phyloP scores from a whole-genome alignment of 2,329 filamentous ascomycete species.

The Aurifilum marmelostoma region DNA sequence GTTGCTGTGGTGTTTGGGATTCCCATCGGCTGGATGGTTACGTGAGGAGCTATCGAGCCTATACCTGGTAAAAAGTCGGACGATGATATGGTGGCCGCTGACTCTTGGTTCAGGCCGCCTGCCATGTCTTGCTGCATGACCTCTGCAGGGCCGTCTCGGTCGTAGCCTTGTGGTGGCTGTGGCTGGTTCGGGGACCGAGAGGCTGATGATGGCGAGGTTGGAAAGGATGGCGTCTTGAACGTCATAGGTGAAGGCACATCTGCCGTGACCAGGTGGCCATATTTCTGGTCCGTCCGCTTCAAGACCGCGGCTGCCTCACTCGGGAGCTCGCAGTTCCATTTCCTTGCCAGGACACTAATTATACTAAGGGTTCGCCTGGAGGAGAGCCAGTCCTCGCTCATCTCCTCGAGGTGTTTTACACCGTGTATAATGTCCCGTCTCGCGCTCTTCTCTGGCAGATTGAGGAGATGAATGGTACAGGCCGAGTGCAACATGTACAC shows the following conservation, averaged over 20 bases:
- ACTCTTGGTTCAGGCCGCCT: constrained; percentile 25
- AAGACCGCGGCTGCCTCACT: constrained; percentile 79
- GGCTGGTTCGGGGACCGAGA: constrained; percentile 31
- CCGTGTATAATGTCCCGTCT: constrained; percentile 88
- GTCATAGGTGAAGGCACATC: constrained; percentile 61
- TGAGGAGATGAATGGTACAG: constrained; percentile 91
- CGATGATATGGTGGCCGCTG: constrained; percentile 36
- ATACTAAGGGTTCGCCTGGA: constrained; percentile 84
- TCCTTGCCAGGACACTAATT: constrained; percentile 79
- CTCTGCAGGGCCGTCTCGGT: constrained; percentile 41
- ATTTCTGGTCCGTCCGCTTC: constrained; percentile 78
- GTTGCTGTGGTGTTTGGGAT: constrained; percentile 26
- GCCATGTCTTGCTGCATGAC: constrained; percentile 38
- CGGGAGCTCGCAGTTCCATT: constrained; percentile 87
- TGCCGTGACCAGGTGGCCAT: constrained; percentile 69
- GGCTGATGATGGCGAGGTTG: constrained; percentile 34
- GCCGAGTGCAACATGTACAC: constrained; percentile 96
- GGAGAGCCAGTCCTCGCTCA: constrained; percentile 92
- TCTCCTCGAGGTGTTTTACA: constrained; percentile 90
- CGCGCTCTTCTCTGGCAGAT: constrained; percentile 89
- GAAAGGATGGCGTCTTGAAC: constrained; percentile 34
- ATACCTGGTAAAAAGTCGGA: constrained; percentile 36
- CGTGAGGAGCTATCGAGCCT: constrained; percentile 32
- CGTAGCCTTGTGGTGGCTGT: constrained; percentile 32
- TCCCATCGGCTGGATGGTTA: constrained; percentile 31